Base-by-base conservation (phyloP, 2,329 filamentous ascomycete species). In the Aspergillus proliferans region DNA sequence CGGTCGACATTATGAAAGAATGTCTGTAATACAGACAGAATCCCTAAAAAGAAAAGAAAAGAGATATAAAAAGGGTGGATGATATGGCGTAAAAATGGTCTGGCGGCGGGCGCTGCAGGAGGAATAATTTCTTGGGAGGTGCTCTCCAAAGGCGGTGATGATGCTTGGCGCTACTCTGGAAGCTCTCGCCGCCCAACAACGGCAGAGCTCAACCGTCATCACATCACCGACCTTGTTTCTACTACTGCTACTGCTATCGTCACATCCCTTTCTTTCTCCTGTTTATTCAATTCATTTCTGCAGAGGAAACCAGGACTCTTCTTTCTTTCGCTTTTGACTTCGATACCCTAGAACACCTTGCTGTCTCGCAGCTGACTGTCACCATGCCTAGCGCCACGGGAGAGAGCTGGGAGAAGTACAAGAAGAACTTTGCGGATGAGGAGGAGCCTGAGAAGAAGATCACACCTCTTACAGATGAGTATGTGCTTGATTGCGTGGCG, bases 391-490 rank as follows among this genome's bases (percentile, higher is more conserved):
- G 88, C 77, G 92, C 93, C 73, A 95, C 87, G 65, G 93, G 93
- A 70, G 76, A 81, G 73, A 88, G 83, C 81, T 98, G 93, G 93
- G 93, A 98, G 81, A 97, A 97, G 79, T 97, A 95, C 80, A 83
- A 88, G 77, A 96, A 97, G 81, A 91, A 85, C 68, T 98, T 88
- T 68, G 92, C 86, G 67, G 93, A 98, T 67, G 93, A 98, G 64
- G 93, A 97, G 71, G 79, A 91, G 72, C 90, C 95, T 71, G 93
- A 98, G 81, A 98, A 98, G 86, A 98, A 98, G 83, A 98, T 98
- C 69, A 92, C 90, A 52, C 93, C 93, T 58, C 78, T 98, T 55
- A 87, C 91, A 60, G 93, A 97, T 77, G 93, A 97, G 92, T 96
- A 81, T 58, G 87, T 76, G 26, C 26, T 30, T 19, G 38, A 10